Evolutionary conservation across 371 early-diverging fungal species (phyloP).

Genomic region (Apophysomyces elegans): DNA sequence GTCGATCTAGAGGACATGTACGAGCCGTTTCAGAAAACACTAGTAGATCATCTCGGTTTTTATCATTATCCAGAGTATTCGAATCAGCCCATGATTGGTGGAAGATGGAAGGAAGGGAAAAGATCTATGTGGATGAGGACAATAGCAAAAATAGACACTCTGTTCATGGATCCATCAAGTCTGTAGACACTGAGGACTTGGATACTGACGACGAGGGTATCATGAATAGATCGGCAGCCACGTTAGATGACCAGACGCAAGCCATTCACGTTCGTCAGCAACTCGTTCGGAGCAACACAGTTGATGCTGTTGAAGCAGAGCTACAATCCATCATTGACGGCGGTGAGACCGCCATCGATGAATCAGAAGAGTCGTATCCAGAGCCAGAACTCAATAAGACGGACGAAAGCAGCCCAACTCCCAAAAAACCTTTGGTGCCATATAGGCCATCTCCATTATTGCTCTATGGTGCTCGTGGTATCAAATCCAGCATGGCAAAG

Average conservation of each 20-base stretch:
- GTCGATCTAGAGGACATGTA: constrained; percentile 29
- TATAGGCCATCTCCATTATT: constrained; percentile 22
- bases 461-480: constrained; percentile 23
- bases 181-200: constrained; percentile 27
- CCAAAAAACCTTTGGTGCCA: constrained; percentile 8
- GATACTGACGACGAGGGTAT: constrained; percentile 21
- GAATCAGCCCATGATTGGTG: constrained; percentile 27
- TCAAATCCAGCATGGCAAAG: constrained; percentile 39
- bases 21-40: constrained; percentile 36
- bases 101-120: constrained; percentile 19
- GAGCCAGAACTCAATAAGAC: constrained; percentile 10
- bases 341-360: constrained; percentile 16
- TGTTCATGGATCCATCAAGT: constrained; percentile 25
- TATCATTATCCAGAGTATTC: constrained; percentile 38
- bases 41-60: constrained; percentile 21
- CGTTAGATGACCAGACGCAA: constrained; percentile 11
- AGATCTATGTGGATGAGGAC: constrained; percentile 4
- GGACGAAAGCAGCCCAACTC: constrained; percentile 1
- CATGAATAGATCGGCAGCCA: constrained; percentile 13
- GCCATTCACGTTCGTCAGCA: constrained; percentile 15
- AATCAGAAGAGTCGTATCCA: constrained; percentile 12
- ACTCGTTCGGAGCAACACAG: constrained; percentile 46
- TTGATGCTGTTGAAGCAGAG: constrained; percentile 67
- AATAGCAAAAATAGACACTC: constrained; percentile 14
- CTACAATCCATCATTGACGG: constrained; percentile 61